Percentiles rank a stretch among this genome's conserved stretches.
phyloP scores from a whole-genome alignment of 257 asterid species.

The Orobanche coerulescens region DNA sequence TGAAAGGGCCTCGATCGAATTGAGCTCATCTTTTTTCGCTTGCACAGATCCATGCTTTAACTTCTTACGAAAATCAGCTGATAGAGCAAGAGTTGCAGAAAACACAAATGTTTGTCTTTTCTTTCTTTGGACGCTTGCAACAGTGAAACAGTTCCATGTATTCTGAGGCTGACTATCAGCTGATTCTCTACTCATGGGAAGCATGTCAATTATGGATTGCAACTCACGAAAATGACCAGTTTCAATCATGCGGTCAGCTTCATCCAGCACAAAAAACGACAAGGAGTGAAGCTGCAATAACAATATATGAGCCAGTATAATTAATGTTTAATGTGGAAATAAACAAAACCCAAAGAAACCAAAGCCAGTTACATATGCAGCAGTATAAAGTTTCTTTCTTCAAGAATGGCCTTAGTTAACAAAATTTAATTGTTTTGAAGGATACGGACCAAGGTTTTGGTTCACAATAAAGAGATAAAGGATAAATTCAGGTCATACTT shows the following conservation, averaged over 20 bases:
- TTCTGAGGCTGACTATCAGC: slow-evolving; percentile 40
- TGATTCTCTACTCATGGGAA: slow-evolving; percentile 62
- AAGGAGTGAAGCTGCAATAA: slow-evolving; percentile 75
- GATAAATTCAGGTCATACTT: too few species aligned
- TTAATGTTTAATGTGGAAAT: neutral
- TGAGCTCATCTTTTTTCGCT: slow-evolving; percentile 52
- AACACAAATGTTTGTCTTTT: slow-evolving; percentile 94
- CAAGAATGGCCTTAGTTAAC: neutral
- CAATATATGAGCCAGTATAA: slow-evolving; percentile 11
- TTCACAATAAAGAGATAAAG: too few species aligned
- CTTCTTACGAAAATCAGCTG: slow-evolving; percentile 86
- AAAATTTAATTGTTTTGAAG: too few species aligned
- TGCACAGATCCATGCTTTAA: slow-evolving; percentile 63
- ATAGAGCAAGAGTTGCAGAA: slow-evolving; percentile 93
- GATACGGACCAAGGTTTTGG: too few species aligned
- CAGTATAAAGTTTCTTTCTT: slow-evolving; percentile 4
- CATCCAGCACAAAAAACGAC: slow-evolving; percentile 95
- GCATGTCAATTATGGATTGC: slow-evolving; percentile 93
- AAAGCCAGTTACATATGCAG: slow-evolving; percentile 6
- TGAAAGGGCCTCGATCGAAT: slow-evolving; percentile 81
- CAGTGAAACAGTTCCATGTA: slow-evolving; percentile 53
- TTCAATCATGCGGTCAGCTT: slow-evolving; percentile 98
- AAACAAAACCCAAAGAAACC: neutral
- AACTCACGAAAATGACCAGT: slow-evolving; percentile 89
- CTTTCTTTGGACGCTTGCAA: slow-evolving; percentile 63